phyloP scores from a whole-genome alignment of 2,329 filamentous ascomycete genomes.

The Tolypocladium ovalisporum region DNA sequence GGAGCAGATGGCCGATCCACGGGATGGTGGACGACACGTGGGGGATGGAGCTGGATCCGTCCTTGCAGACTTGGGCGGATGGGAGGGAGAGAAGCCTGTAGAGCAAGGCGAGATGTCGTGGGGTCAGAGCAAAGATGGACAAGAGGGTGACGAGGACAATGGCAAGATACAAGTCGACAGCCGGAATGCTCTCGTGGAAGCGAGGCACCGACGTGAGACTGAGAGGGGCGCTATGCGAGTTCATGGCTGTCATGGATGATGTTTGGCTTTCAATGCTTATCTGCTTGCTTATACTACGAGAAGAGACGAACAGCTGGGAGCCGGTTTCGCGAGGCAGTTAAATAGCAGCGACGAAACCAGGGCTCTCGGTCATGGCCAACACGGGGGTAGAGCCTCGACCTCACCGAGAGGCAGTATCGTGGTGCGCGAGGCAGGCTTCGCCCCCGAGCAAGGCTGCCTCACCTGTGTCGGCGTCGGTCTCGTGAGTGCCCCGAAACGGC shows the following conservation, averaged over 20 bases:
- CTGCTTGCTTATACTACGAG: not conserved
- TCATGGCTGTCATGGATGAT: not conserved
- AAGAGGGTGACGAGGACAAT: not conserved
- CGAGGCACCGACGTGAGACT: not conserved
- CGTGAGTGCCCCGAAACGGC: not conserved
- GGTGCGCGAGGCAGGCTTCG: not conserved
- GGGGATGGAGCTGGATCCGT: conserved; percentile 3
- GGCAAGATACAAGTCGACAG: not conserved
- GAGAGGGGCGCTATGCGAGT: not conserved
- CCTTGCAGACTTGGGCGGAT: not conserved
- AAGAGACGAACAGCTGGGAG: not conserved
- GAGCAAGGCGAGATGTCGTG: not conserved
- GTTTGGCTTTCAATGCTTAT: not conserved
- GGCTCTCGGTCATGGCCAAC: not conserved
- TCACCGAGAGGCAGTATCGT: not conserved
- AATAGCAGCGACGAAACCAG: not conserved
- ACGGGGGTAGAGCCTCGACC: not conserved
- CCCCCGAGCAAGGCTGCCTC: not conserved
- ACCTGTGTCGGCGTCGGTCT: not conserved
- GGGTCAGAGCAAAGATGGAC: not conserved
- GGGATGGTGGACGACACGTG: conserved; percentile 11
- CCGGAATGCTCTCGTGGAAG: not conserved
- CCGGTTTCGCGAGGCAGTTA: not conserved
- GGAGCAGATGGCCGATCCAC: conserved; percentile 14
- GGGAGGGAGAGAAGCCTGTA: not conserved